Evolutionary conservation across 1,284 basidiomycete genomes (phyloP).

Genomic region (Puccinia novopanici): DNA sequence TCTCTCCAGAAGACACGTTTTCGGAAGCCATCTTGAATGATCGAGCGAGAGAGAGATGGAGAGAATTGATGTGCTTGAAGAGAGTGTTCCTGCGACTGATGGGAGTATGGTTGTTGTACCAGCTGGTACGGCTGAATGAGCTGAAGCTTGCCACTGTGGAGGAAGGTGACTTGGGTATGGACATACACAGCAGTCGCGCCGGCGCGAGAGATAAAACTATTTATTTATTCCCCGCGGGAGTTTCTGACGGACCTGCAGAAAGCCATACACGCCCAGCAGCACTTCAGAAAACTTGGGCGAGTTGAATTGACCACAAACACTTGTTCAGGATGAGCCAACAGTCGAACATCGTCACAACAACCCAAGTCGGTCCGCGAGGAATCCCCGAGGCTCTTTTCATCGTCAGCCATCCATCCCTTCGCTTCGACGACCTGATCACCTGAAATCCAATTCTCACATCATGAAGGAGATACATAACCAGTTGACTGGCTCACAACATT

Average conservation of each 20-base stretch:
- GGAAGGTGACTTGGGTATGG: background rate
- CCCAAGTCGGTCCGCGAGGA: constrained; percentile 31
- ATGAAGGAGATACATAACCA: too few species aligned
- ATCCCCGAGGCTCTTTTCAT: constrained; percentile 44
- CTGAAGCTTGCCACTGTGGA: background rate
- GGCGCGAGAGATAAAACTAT: background rate
- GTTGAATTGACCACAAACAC: background rate
- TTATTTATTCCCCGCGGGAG: background rate
- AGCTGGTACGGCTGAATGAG: constrained; percentile 14
- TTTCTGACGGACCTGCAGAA: background rate
- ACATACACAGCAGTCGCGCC: too few species aligned
- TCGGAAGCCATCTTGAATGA: constrained; percentile 25
- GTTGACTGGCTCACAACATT: background rate
- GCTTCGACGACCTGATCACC: background rate
- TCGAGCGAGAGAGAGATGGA: background rate
- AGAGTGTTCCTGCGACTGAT: background rate
- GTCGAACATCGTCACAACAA: constrained; percentile 13
- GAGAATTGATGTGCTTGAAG: background rate
- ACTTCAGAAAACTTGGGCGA: too few species aligned
- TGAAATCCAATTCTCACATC: background rate
- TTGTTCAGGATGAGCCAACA: background rate
- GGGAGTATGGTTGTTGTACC: background rate
- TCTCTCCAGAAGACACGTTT: background rate
- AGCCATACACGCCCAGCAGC: background rate
- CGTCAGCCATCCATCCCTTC: constrained; percentile 26